These are phyloP conservation scores for Candida pini DNA, from an alignment of 805 yeast species.

Conservation along the genomic window DNA sequence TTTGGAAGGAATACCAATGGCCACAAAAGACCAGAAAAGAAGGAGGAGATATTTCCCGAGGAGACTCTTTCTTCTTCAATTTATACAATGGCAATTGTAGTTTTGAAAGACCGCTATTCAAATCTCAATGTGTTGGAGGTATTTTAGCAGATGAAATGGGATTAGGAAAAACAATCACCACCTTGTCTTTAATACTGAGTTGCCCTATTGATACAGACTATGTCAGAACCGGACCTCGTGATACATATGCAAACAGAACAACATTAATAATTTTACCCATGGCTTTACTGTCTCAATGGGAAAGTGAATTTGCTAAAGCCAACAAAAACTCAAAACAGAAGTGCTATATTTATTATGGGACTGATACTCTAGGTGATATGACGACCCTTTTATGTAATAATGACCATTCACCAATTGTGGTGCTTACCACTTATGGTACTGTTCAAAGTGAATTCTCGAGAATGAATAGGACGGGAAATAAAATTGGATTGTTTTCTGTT, in stretches of 20 bases:
- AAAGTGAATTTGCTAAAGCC: conserved; percentile 63
- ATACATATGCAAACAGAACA: conserved; percentile 57
- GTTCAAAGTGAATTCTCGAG: conserved; percentile 69
- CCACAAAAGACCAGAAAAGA: conserved; percentile 33
- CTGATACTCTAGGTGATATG: conserved; percentile 47
- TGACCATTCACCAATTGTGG: conserved; percentile 53
- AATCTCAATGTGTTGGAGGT: conserved; percentile 67
- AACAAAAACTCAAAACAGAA: conserved; percentile 36
- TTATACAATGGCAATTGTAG: conserved; percentile 77
- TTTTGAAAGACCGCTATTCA: conserved; percentile 57
- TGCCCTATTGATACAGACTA: conserved; percentile 46
- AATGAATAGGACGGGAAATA: conserved; percentile 26
- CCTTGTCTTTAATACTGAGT: conserved; percentile 65
- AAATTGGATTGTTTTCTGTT: conserved; percentile 61
- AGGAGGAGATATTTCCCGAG: neutral
- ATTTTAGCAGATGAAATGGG: conserved; percentile 97
- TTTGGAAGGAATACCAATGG: conserved; percentile 80
- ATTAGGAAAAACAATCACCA: conserved; percentile 85
- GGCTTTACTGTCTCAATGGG: conserved; percentile 91
- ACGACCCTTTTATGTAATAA: conserved; percentile 35
- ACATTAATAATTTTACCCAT: conserved; percentile 85
- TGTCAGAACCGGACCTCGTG: conserved; percentile 6
- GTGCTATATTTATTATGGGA: conserved; percentile 74
- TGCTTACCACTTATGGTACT: conserved; percentile 85
- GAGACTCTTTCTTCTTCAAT: conserved; percentile 59